Evolutionary conservation across 345 rosid genomes (phyloP).

Genomic region (Lepidium aucheri): DNA sequence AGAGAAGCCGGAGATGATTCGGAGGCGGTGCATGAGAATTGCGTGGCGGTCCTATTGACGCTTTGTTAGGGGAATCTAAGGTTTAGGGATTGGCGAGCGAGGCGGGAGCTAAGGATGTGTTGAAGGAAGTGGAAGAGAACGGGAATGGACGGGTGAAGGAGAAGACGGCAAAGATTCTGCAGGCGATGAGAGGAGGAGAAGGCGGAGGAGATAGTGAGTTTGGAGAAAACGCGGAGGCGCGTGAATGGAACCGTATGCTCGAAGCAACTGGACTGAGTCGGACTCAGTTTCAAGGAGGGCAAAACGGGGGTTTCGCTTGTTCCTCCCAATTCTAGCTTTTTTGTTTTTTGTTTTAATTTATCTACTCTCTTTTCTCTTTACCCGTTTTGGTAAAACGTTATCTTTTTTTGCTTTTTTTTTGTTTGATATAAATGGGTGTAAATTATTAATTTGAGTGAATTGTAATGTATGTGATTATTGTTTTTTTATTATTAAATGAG

Average conservation of each 20-base stretch:
- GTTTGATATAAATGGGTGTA: conserved; percentile 19
- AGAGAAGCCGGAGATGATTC: conserved; percentile 38
- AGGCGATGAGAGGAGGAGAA: conserved; percentile 40
- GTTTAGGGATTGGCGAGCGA: conserved; percentile 69
- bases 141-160: conserved; percentile 50
- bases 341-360: neutral
- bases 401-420: neutral
- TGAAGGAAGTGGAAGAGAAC: conserved; percentile 44
- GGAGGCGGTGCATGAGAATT: conserved; percentile 53
- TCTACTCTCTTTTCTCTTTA: neutral
- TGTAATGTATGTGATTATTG: conserved; percentile 14
- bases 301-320: conserved; percentile 27
- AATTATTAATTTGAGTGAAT: conserved; percentile 17
- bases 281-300: too few relatives aligned
- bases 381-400: conserved; percentile 2
- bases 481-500: neutral
- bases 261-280: conserved; percentile 47
- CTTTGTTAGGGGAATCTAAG: conserved; percentile 66
- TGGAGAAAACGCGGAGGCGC: conserved; percentile 34
- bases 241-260: conserved; percentile 54
- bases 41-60: conserved; percentile 51
- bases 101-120: conserved; percentile 43
- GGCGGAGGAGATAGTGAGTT: conserved; percentile 27
- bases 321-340: conserved; percentile 43
- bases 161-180: conserved; percentile 52